phyloP scores from a whole-genome alignment of 148 eudicot genomes.

The Talinum fruticosum region DNA sequence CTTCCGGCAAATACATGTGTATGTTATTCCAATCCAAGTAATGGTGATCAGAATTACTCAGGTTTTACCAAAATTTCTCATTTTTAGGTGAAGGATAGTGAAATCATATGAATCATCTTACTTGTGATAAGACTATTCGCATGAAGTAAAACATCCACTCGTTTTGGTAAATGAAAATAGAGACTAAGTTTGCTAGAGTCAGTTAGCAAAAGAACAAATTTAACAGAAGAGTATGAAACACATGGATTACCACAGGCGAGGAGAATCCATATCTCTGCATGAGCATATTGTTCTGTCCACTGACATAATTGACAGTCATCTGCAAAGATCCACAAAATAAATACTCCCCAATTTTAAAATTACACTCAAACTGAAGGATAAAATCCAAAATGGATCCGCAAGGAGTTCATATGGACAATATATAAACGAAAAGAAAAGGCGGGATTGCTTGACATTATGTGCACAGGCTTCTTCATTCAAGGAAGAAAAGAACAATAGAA shows the following conservation, averaged over 20 bases:
- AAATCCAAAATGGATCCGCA: neutral
- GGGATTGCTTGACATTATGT: no score
- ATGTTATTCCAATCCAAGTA: neutral
- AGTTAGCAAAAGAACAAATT: neutral
- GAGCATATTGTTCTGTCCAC: conserved; percentile 55
- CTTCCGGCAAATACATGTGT: neutral
- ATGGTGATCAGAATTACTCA: neutral
- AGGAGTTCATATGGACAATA: neutral
- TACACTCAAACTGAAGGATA: neutral
- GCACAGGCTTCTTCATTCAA: no score
- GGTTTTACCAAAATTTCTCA: neutral
- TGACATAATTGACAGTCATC: conserved; percentile 86
- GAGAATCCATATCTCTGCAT: conserved; percentile 99
- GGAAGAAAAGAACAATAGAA: neutral
- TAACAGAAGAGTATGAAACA: neutral
- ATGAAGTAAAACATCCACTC: neutral
- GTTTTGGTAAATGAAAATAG: neutral
- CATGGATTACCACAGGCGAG: conserved; percentile 68
- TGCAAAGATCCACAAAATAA: conserved; percentile 30
- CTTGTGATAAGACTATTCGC: neutral
- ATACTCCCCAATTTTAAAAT: neutral
- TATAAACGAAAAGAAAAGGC: neutral
- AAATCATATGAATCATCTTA: neutral
- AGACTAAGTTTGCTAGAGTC: neutral
- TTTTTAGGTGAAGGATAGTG: neutral